These are phyloP conservation scores for Avena atlantica DNA, from an alignment of 176 grass and related monocot species.

Conservation along the genomic window DNA sequence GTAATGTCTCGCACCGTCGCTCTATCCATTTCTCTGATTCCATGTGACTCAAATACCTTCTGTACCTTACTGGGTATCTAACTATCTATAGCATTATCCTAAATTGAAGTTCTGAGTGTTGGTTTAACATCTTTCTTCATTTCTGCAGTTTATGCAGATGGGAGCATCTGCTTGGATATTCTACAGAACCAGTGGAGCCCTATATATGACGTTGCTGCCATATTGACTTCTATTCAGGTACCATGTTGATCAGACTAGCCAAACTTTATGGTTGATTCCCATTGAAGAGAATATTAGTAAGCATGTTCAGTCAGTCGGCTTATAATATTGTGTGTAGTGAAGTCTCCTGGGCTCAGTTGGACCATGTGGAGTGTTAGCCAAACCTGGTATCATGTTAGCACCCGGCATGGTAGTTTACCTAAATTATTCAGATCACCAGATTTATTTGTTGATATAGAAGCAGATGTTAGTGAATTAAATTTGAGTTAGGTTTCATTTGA, in stretches of 20 bases:
- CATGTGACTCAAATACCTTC: slow-evolving; percentile 2
- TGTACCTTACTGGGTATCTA: background rate
- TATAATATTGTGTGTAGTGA: background rate
- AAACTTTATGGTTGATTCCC: background rate
- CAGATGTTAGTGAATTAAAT: background rate
- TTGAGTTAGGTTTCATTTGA: slow-evolving; percentile 18
- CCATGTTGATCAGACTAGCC: background rate
- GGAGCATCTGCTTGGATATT: slow-evolving; percentile 99
- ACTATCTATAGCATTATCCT: background rate
- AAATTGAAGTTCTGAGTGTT: slow-evolving; percentile 26
- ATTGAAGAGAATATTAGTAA: slow-evolving; percentile 8
- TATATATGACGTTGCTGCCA: slow-evolving; percentile 99
- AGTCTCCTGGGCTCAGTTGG: background rate
- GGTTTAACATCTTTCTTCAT: slow-evolving; percentile 31
- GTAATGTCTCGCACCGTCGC: slow-evolving; percentile 51
- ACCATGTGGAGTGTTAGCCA: background rate
- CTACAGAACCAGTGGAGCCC: slow-evolving; percentile 99
- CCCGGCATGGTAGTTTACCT: background rate
- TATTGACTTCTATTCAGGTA: slow-evolving; percentile 99
- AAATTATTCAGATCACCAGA: too few relatives aligned
- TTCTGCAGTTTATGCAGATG: slow-evolving; percentile 95
- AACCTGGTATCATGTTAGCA: slow-evolving; percentile 8
- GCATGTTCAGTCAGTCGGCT: background rate
- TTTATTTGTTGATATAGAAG: too few relatives aligned
- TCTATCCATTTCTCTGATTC: background rate